Percentiles rank a stretch among this genome's conserved stretches.
Evolutionary conservation across 345 rosid genomes (phyloP).

Genomic region (Erodium maritimum): DNA sequence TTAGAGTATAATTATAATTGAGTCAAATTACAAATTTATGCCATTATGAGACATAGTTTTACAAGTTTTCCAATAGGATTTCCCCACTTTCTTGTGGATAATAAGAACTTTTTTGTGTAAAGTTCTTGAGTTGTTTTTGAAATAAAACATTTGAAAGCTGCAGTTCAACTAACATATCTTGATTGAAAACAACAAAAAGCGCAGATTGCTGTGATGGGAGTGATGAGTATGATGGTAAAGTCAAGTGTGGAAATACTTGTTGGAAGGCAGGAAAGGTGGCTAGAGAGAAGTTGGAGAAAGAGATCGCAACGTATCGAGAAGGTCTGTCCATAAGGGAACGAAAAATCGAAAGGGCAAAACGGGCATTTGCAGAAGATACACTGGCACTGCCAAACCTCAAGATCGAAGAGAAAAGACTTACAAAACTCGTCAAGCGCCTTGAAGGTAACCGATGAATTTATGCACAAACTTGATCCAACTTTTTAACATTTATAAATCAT

Average conservation of each 20-base stretch:
- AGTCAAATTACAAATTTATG: too few species aligned
- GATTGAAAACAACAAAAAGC: too few species aligned
- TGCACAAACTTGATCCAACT: too few species aligned
- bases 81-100: too few species aligned
- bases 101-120: too few species aligned
- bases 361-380: constrained; percentile 56
- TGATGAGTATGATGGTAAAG: constrained; percentile 77
- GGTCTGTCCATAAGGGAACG: constrained; percentile 44
- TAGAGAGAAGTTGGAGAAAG: constrained; percentile 53
- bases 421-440: constrained; percentile 63
- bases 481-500: too few species aligned
- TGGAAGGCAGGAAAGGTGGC: constrained; percentile 95
- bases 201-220: constrained; percentile 99
- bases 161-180: not conserved
- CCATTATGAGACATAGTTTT: too few species aligned
- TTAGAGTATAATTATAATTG: too few species aligned
- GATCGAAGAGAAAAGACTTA: constrained; percentile 63
- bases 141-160: not conserved
- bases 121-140: too few species aligned
- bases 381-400: constrained; percentile 56
- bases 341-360: constrained; percentile 49
- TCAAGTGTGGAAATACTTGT: constrained; percentile 68
- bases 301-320: constrained; percentile 48
- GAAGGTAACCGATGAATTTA: constrained; percentile 36
- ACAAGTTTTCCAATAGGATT: too few species aligned